Evolutionary conservation across 2,329 filamentous ascomycete genomes (phyloP).

Genomic region (Xylaria sp.): DNA sequence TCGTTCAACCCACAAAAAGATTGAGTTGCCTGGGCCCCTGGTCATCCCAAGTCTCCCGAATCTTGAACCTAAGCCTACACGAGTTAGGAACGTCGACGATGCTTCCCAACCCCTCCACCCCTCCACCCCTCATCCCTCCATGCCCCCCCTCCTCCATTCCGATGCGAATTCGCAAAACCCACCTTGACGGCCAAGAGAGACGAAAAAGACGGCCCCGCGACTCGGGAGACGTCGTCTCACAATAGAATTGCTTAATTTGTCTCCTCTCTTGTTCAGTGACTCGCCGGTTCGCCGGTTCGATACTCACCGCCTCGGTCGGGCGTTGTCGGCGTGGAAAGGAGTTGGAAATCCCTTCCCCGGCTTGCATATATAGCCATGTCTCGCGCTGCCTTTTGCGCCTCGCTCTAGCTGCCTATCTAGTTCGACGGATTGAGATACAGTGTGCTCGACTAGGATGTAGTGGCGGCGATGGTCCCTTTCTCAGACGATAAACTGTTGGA

Average conservation of each 20-base stretch:
- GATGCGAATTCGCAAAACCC: neutral
- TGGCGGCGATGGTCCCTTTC: neutral
- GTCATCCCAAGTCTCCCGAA: neutral
- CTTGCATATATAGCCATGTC: conserved; percentile 17
- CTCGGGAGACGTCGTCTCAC: neutral
- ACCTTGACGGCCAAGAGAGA: neutral
- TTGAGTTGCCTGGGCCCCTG: conserved; percentile 5
- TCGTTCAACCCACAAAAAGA: conserved; percentile 26
- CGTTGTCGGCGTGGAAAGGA: conserved; percentile 7
- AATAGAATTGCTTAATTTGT: neutral
- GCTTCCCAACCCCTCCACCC: neutral
- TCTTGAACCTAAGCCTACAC: neutral
- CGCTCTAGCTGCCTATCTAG: neutral
- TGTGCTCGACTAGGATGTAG: neutral
- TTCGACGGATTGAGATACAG: conserved; percentile 10
- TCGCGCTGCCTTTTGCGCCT: neutral
- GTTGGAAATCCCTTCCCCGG: conserved; percentile 19
- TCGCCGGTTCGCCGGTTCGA: conserved; percentile 27
- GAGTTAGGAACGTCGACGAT: neutral
- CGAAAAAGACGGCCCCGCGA: neutral
- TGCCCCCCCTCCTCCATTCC: no score
- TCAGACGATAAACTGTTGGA: neutral
- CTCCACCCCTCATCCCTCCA: neutral
- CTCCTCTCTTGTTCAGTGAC: conserved; percentile 12
- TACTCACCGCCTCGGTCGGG: conserved; percentile 22